Base-by-base conservation (phyloP, 2,329 filamentous ascomycete genomes). In the Rhynchosporium graminicola region DNA sequence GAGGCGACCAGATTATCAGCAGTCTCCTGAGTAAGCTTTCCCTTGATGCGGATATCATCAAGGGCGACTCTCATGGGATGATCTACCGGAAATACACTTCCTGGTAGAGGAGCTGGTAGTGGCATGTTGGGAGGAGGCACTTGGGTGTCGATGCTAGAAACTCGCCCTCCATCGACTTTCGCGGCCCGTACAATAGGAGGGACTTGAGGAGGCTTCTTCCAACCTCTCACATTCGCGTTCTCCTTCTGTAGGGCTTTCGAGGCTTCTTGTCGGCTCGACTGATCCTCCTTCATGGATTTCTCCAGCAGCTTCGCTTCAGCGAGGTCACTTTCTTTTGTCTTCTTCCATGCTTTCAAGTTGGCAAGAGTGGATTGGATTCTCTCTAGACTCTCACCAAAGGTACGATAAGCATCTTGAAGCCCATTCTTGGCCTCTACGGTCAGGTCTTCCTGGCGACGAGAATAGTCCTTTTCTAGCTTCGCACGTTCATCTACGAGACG, bases 41-140 rank as follows among this genome's bases (percentile, higher is more conserved):
- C 50, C 50, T 52, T 52, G n/a, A 52, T 20, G 6, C 50, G 50
- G 50, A 52, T 52, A 40, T 52, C 50, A 20, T 52, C 50, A 31
- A 52, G 36, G 36, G 50, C 50, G 36, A 52, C 8, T 40, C 50
- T 52, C 50, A 52, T 52, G 9, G 50, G 50, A 52, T 52, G n/a
- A 38, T 52, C 50, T 9, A 9, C 33, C 3, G 33, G 9, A n/a
- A 52, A 26, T 33, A 52, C 8, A 13, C 50, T 40, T 31, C 50
- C 50, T 40, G 50, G 33, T 3, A 40, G n/a, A 4, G 50, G 50
- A 26, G 20, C 33, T 26, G 50, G 50, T 9, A 52, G 28, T 38
- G 50, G 50, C 50, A 52, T 36, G 4, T 38, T 52, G 9, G 33
- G 50, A 38, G 50, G 50, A 40, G 50, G 50, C 2, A 52, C 50